Base-by-base conservation (phyloP, 768 basidiomycete species). In the Zangia roseola region DNA sequence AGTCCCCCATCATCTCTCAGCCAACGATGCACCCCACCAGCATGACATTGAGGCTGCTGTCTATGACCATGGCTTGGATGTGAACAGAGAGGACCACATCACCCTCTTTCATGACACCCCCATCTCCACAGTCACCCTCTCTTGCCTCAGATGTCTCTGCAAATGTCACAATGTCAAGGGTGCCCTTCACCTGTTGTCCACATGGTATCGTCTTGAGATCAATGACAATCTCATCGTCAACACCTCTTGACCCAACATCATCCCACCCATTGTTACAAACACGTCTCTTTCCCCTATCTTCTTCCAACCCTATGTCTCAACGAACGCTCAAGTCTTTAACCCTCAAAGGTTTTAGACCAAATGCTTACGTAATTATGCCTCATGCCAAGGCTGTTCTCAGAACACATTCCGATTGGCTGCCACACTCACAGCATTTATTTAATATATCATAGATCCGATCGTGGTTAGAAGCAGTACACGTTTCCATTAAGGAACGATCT, bases 181-280 rank as follows among this genome's bases (percentile, higher is more conserved):
- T 0, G 40, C 45, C 0, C 28, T 52, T 1, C 23, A 40, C 1
- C 21, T 38, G 3, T 10, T 52, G 1, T 17, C 45, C 0, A 23
- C 2, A 2, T 34, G 45, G 5, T 40, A 42, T 19, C 26, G 40
- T 1, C 10, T 52, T 1, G 21, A 52, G 5, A 4, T 52, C 3
- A 35, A 52, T 5, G 7, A 2, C 0, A 0, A 25, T 2, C 14
- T 42, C 10, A 1, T 42, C 14, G 19, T 52, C 4, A 35, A 52
- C 35, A 33, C 40, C 2, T 13, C 28, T 1, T 4, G 2, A 0
- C 23, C 17, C 0, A 1, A 20, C 6, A 4, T 47, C 9, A 3
- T 47, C 5, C 50, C 44, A 2, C 16, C 26, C 3, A 35, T 48
- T n/a, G n/a, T n/a, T n/a, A n/a, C n/a, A n/a, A n/a, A n/a, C n/a